Evolutionary conservation across 2,329 filamentous ascomycete genomes (phyloP).

Genomic region (Microthyrium microscopicum): DNA sequence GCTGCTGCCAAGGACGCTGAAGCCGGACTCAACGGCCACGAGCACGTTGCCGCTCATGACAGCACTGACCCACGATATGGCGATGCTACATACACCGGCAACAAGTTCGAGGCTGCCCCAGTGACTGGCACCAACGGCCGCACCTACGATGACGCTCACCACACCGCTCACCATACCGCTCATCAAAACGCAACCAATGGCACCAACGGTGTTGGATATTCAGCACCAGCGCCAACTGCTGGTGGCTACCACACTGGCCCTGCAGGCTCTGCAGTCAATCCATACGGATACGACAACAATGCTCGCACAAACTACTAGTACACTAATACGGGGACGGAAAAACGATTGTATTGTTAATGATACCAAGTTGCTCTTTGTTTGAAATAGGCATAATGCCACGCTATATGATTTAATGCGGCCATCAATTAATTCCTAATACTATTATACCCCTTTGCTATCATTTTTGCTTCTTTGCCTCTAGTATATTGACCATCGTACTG

Average conservation of each 20-base stretch:
- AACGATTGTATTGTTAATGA: too few species aligned
- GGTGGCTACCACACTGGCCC: constrained; percentile 29
- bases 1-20: constrained; percentile 26
- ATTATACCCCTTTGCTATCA: too few species aligned
- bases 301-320: constrained; percentile 9
- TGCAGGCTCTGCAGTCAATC: constrained; percentile 20
- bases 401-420: too few species aligned
- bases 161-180: constrained; percentile 15
- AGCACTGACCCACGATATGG: constrained; percentile 14
- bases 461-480: too few species aligned
- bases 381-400: too few species aligned
- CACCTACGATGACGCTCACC: constrained; percentile 18
- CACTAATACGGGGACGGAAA: too few species aligned
- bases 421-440: too few species aligned
- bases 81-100: constrained; percentile 11
- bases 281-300: constrained; percentile 22
- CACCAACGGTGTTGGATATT: constrained; percentile 17
- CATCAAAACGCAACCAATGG: constrained; percentile 17
- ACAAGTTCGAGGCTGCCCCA: constrained; percentile 27
- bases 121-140: constrained; percentile 34
- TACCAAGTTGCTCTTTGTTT: too few species aligned
- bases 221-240: constrained; percentile 10
- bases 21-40: constrained; percentile 17
- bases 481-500: too few species aligned
- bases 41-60: constrained; percentile 12